Conservation (phyloP, 2,329 filamentous ascomycete species). For the Fusarium longipes region DNA sequence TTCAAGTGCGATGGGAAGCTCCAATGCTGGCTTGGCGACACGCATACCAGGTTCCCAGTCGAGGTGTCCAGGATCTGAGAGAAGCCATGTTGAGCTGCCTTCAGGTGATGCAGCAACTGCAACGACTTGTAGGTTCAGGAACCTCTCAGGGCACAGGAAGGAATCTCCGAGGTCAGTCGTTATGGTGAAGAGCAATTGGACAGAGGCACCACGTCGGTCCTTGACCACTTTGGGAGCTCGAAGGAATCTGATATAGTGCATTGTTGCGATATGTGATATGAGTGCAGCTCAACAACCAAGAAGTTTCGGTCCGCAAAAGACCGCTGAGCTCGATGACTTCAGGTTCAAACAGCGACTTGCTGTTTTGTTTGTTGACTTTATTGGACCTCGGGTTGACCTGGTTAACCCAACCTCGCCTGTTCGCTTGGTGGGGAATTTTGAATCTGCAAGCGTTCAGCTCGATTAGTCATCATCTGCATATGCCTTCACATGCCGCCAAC, state of each 20-base stretch:
- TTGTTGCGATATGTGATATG: slow-evolving; percentile 45
- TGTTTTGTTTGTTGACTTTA: slow-evolving; percentile 2
- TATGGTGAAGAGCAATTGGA: slow-evolving; percentile 64
- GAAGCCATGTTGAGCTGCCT: slow-evolving; percentile 40
- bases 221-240: slow-evolving; percentile 57
- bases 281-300: not conserved
- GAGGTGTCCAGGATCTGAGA: slow-evolving; percentile 45
- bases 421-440: slow-evolving; percentile 29
- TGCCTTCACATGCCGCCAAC: slow-evolving; percentile 16
- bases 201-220: slow-evolving; percentile 40
- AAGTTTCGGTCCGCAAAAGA: not conserved
- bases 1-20: slow-evolving; percentile 46
- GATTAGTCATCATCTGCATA: slow-evolving; percentile 35
- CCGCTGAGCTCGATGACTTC: not conserved
- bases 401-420: slow-evolving; percentile 17
- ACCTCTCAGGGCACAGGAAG: slow-evolving; percentile 59
- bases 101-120: slow-evolving; percentile 43
- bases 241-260: slow-evolving; percentile 69
- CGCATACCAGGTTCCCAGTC: slow-evolving; percentile 53
- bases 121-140: slow-evolving; percentile 57
- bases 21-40: slow-evolving; percentile 52
- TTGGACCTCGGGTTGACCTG: slow-evolving; percentile 4
- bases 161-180: slow-evolving; percentile 69
- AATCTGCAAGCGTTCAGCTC: slow-evolving; percentile 1
- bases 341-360: not conserved